Evolutionary conservation across 768 basidiomycete genomes (phyloP).

Genomic region (Calvatia gigantea): DNA sequence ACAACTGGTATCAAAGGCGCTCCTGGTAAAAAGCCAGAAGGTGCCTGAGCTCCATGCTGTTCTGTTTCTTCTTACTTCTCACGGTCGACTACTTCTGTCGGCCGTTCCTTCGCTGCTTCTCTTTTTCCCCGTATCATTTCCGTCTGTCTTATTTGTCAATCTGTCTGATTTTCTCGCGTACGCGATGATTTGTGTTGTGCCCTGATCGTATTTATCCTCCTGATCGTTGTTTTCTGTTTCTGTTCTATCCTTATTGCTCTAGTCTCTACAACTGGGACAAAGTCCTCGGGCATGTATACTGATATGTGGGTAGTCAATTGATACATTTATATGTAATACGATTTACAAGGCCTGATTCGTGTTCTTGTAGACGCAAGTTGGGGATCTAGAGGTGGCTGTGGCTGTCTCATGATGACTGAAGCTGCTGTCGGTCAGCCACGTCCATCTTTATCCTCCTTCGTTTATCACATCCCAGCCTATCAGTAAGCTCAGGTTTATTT

Average conservation of each 20-base stretch:
- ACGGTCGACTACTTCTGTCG: not conserved
- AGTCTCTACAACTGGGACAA: not conserved
- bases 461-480: conserved; percentile 15
- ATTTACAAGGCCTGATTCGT: not conserved
- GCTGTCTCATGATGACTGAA: conserved; percentile 11
- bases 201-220: conserved; percentile 4
- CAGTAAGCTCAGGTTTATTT: conserved; percentile 14
- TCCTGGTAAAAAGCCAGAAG: conserved; percentile 43
- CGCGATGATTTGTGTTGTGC: not conserved
- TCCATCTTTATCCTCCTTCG: conserved; percentile 8
- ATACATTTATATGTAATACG: not conserved
- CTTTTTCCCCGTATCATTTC: not conserved
- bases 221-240: not conserved
- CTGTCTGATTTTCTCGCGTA: not conserved
- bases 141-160: not conserved
- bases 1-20: conserved; percentile 48
- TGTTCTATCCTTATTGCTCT: conserved; percentile 9
- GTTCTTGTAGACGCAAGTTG: not conserved
- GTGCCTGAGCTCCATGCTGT: conserved; percentile 14
- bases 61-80: not conserved
- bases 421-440: conserved; percentile 2
- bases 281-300: not conserved
- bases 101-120: not conserved
- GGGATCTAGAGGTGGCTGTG: conserved; percentile 1
- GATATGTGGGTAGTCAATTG: conserved; percentile 8